A percentile compares a stretch with the other conserved stretches of the same genome.
Evolutionary conservation across 2,329 filamentous ascomycete species (phyloP).

Genomic region (Cladophialophora yegresii): DNA sequence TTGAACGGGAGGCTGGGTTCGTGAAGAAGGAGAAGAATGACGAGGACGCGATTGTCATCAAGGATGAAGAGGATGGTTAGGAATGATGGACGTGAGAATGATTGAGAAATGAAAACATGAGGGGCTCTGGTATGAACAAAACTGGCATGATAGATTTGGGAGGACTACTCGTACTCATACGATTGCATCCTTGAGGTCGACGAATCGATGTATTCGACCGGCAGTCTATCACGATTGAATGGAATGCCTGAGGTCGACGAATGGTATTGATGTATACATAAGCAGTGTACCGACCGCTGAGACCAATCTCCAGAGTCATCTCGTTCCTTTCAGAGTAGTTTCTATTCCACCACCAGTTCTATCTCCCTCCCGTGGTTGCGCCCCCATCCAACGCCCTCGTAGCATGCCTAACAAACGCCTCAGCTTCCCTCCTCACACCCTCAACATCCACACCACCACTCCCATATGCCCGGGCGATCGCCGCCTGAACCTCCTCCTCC

Average conservation of each 20-base stretch:
- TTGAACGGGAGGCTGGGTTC: constrained; percentile 33
- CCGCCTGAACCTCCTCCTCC: constrained; percentile 63
- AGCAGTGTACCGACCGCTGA: background rate
- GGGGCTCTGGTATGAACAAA: background rate
- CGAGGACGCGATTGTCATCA: constrained; percentile 37
- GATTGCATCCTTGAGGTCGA: background rate
- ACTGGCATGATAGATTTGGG: background rate
- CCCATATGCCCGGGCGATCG: constrained; percentile 72
- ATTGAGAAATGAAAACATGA: too few relatives aligned
- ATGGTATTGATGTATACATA: too few relatives aligned
- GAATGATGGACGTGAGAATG: background rate
- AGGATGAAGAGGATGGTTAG: constrained; percentile 35
- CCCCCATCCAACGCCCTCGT: constrained; percentile 45
- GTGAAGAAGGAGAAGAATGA: constrained; percentile 35
- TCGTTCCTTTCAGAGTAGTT: background rate
- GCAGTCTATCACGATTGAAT: background rate
- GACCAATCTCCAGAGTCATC: background rate
- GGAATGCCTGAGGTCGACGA: too few relatives aligned
- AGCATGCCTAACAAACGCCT: constrained; percentile 48
- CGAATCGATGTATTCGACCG: background rate
- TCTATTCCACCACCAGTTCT: background rate
- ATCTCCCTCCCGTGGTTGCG: too few relatives aligned
- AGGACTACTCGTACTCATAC: background rate
- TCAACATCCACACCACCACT: constrained; percentile 46
- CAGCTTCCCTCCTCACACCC: constrained; percentile 46